Evolutionary conservation across 139 green algal species (phyloP).

Genomic region (Gonium pectorale): DNA sequence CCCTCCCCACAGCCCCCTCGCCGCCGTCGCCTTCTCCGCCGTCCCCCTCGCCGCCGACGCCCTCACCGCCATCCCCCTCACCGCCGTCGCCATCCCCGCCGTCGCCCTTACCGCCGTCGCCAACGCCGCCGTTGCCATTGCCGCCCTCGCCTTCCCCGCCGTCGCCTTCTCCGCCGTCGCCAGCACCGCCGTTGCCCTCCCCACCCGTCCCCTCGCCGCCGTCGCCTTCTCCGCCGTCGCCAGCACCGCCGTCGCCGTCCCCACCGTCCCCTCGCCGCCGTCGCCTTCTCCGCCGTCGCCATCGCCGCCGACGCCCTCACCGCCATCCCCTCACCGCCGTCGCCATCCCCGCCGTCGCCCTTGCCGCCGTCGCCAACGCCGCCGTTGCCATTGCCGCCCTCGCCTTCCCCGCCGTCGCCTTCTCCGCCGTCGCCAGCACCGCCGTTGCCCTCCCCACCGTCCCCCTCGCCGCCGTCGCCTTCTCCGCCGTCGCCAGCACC

Average conservation of each 20-base stretch:
- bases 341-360: background rate
- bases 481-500: background rate
- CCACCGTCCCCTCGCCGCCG: no score
- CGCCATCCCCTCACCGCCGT: background rate
- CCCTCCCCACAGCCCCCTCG: background rate
- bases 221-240: background rate
- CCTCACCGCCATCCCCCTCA: background rate
- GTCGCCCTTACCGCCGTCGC: background rate
- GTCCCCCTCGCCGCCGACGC: background rate
- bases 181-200: background rate
- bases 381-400: background rate
- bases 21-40: background rate
- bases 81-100: background rate
- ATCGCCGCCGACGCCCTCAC: background rate
- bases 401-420: background rate
- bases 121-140: background rate
- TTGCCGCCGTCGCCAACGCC: background rate
- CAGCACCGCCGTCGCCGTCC: background rate
- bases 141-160: background rate
- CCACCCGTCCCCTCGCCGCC: background rate
- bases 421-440: background rate
- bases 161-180: background rate
- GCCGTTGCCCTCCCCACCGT: background rate
- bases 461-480: background rate
- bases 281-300: background rate